Percentiles rank a stretch among this genome's conserved stretches.
These are phyloP conservation scores for Cokeromyces recurvatus DNA, from an alignment of 371 early-diverging fungal genomes.

Conservation along the genomic window DNA sequence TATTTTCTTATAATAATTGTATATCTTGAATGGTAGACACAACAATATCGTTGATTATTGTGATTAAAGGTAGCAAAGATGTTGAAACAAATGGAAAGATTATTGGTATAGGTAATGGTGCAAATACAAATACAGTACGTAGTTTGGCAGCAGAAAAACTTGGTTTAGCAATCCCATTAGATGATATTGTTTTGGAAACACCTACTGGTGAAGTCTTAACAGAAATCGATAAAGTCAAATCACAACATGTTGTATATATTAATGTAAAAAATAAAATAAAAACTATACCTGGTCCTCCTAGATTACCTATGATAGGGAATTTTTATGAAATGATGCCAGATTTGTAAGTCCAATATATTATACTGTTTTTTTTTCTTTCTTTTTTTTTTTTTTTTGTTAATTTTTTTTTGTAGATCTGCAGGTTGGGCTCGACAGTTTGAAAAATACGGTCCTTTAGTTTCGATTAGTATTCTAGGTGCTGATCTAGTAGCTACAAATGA, in stretches of 20 bases:
- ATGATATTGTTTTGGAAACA: constrained; percentile 6
- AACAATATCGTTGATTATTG: constrained; percentile 20
- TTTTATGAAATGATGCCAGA: constrained; percentile 29
- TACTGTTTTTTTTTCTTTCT: too few relatives aligned
- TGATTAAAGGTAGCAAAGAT: constrained; percentile 8
- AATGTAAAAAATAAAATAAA: constrained; percentile 10
- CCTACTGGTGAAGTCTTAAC: constrained; percentile 4
- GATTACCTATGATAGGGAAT: constrained; percentile 24
- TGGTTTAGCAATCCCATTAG: constrained; percentile 2
- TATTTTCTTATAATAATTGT: too few relatives aligned
- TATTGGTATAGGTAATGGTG: constrained; percentile 10
- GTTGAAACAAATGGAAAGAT: constrained; percentile 22
- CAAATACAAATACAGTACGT: constrained; percentile 16
- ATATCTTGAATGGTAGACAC: too few relatives aligned
- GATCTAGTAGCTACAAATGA: constrained; percentile 21
- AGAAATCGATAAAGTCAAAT: constrained; percentile 13
- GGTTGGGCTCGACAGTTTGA: constrained; percentile 13
- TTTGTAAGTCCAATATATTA: constrained; percentile 19
- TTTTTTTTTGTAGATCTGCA: constrained; percentile 9
- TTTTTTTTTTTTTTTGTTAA: too few relatives aligned
- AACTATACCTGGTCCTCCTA: constrained; percentile 16
- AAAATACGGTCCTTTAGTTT: constrained; percentile 19
- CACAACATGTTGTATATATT: constrained; percentile 17
- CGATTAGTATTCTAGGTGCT: constrained; percentile 12
- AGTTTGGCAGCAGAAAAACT: constrained; percentile 19